Evolutionary conservation across 2,329 filamentous ascomycete genomes (phyloP).

Genomic region (Ampelomyces quisqualis): DNA sequence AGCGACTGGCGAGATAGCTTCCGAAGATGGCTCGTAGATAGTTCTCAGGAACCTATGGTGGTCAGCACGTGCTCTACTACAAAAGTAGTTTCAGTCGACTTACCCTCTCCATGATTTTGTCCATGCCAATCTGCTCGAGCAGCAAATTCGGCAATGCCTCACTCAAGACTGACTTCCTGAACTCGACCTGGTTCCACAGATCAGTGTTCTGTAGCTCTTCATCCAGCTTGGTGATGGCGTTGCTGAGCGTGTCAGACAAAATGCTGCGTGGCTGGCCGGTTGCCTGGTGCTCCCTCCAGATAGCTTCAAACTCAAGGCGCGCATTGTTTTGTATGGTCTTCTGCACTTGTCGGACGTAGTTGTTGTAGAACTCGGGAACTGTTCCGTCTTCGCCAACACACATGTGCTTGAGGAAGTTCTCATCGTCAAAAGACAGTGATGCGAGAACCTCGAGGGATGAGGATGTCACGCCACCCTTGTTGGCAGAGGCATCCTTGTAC

Average conservation of each 20-base stretch:
- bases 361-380: conserved; percentile 85
- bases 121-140: conserved; percentile 84
- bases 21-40: conserved; percentile 96
- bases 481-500: conserved; percentile 97
- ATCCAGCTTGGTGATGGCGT: conserved; percentile 93
- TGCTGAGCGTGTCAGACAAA: conserved; percentile 86
- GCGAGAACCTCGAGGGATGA: conserved; percentile 96
- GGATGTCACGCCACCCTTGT: conserved; percentile 97
- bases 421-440: conserved; percentile 89
- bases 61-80: conserved; percentile 18
- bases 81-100: conserved; percentile 35
- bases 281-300: conserved; percentile 90
- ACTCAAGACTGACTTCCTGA: conserved; percentile 74
- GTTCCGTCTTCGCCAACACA: conserved; percentile 76
- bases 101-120: conserved; percentile 79
- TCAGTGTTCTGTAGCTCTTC: conserved; percentile 94
- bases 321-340: conserved; percentile 89
- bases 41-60: conserved; percentile 71
- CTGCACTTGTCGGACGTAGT: conserved; percentile 91
- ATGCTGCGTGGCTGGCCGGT: conserved; percentile 78
- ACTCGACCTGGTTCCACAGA: conserved; percentile 79
- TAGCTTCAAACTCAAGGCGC: conserved; percentile 91
- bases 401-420: conserved; percentile 89
- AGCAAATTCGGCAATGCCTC: conserved; percentile 86
- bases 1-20: conserved; percentile 89